These are phyloP conservation scores for Adansonia grandidieri DNA, from an alignment of 441 rosid genomes.

Conservation along the genomic window DNA sequence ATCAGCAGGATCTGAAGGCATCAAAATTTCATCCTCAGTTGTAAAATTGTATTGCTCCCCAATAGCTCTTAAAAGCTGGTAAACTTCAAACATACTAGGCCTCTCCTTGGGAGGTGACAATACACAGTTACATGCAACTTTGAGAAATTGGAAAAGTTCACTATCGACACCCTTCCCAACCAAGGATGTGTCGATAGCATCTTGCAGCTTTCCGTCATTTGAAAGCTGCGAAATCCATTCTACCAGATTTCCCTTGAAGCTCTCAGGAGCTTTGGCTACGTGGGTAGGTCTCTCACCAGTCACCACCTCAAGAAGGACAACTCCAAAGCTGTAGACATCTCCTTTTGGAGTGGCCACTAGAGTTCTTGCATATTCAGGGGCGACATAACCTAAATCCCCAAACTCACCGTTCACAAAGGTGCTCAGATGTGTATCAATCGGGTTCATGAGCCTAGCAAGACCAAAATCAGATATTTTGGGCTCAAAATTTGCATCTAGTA, in stretches of 20 bases:
- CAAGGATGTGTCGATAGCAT: constrained; percentile 64
- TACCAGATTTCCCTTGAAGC: constrained; percentile 76
- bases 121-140: constrained; percentile 78
- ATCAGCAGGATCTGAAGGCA: constrained; percentile 64
- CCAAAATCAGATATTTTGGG: constrained; percentile 92
- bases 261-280: constrained; percentile 58
- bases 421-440: constrained; percentile 82
- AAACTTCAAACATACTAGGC: constrained; percentile 84
- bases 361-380: constrained; percentile 88
- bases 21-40: constrained; percentile 64
- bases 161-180: constrained; percentile 62
- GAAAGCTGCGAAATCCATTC: constrained; percentile 69
- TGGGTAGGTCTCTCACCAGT: constrained; percentile 80
- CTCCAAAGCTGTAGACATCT: constrained; percentile 90
- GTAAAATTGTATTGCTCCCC: constrained; percentile 77
- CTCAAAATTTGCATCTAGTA: constrained; percentile 77
- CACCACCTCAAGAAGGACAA: constrained; percentile 84
- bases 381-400: constrained; percentile 89
- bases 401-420: constrained; percentile 93
- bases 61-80: constrained; percentile 74
- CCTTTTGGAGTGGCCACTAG: constrained; percentile 90
- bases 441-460: constrained; percentile 92
- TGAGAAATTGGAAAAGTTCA: constrained; percentile 76
- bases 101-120: constrained; percentile 66
- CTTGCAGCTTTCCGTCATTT: constrained; percentile 54